Conservation (phyloP, 169 alveolate genomes). For the Plasmodium malariae region DNA sequence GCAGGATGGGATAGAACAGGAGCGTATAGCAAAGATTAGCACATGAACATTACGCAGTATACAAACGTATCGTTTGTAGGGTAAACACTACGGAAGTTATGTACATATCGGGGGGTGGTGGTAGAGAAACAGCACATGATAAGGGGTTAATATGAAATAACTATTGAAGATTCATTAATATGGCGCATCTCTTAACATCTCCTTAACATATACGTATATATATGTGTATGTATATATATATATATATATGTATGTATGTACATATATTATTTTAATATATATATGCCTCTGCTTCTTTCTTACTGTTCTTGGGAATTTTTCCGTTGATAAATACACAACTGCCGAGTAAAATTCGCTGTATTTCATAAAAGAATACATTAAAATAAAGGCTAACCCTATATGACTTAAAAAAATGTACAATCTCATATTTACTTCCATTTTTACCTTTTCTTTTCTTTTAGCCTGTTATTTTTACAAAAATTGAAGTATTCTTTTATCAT, state of each 20-base stretch:
- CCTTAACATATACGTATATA: too few relatives aligned
- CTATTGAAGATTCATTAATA: too few relatives aligned
- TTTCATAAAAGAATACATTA: conserved; percentile 51
- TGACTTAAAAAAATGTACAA: conserved; percentile 51
- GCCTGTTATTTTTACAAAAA: not conserved
- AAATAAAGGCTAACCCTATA: conserved; percentile 44
- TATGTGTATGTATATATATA: not conserved
- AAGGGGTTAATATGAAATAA: too few relatives aligned
- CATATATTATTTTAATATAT: not conserved
- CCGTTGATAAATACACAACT: conserved; percentile 56
- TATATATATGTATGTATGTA: not conserved
- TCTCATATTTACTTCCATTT: conserved; percentile 69
- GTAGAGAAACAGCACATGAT: too few relatives aligned
- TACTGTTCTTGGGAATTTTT: conserved; percentile 70
- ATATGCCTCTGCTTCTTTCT: not conserved
- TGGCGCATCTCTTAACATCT: too few relatives aligned
- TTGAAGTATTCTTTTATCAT: not conserved
- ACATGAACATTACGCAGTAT: too few relatives aligned
- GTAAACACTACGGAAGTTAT: too few relatives aligned
- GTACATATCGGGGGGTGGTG: not conserved
- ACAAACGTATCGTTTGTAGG: too few relatives aligned
- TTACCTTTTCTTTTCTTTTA: not conserved
- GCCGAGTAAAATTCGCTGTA: conserved; percentile 52
- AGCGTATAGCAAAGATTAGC: too few relatives aligned
- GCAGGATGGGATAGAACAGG: too few relatives aligned